Evolutionary conservation across 768 basidiomycete genomes (phyloP), one percentile per base, ranked within the genome.

Genomic region (Polyporus arcularius): DNA sequence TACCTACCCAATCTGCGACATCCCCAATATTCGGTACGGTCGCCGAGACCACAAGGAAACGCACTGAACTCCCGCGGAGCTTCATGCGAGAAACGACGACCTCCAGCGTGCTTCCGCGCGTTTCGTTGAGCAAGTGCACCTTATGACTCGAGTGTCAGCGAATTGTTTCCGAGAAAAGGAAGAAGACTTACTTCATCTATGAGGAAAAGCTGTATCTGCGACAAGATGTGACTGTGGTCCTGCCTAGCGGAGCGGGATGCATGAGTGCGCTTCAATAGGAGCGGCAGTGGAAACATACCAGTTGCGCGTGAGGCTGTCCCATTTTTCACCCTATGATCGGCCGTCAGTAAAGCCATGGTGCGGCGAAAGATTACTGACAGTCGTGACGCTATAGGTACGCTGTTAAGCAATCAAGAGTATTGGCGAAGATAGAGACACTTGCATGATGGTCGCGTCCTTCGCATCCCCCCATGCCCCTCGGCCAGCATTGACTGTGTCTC

Each of bases 61-160:
- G 87, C 28, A 93, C 85, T 2, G 74, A 71, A 3, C 80, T 79
- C 9, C 87, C 89, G 10, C 87, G 82, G 3, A 84, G 75, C 73
- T 91, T 96, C 93, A 98, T 96, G 28, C 97, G 86, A 3, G 92
- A 91, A 47, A 96, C 80, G n/a, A 98, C 85, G 16, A 96, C 96
- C 76, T 99, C 97, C 3, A 99, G 80, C 1, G 91, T 94, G 56
- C 94, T 91, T 18, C 97, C 97, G 38, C 97, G 85, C 26, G 80
- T 79, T 74, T 98, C 97, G 53, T 93, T 91, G 18, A 99, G 80
- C 57, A 96, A 87, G 70, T 99, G 96, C 2, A 98, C 92, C 90
- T 26, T 98, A 61, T 12, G 18, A 12, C 50, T 31, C 39, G 39
- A 43, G 56, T 43, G 21, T 26, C 14, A n/a, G 49, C 53, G 31